Conservation (phyloP, 2,329 filamentous ascomycete species). For the Grosmannia serpens region DNA sequence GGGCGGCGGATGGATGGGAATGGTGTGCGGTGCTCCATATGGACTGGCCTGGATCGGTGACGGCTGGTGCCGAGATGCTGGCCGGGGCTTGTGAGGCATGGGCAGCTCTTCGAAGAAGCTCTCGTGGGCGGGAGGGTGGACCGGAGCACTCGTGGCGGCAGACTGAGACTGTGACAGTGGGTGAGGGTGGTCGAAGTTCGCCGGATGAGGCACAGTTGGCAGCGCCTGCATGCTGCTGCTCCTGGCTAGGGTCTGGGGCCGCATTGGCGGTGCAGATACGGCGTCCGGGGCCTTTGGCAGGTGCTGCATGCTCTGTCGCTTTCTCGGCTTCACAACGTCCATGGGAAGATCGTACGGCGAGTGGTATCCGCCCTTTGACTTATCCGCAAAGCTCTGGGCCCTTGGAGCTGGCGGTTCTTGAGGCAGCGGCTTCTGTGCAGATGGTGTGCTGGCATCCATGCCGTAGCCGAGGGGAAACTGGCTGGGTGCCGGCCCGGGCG, state of each 20-base stretch:
- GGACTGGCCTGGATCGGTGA: constrained; percentile 30
- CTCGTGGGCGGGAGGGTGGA: constrained; percentile 24
- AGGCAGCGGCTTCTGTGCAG: constrained; percentile 20
- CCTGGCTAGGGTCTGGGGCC: constrained; percentile 40
- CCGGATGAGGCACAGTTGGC: constrained; percentile 8
- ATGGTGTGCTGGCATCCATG: constrained; percentile 3
- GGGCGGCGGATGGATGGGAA: not conserved
- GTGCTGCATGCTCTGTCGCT: constrained; percentile 49
- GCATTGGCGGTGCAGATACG: constrained; percentile 28
- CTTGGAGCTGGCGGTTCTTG: constrained; percentile 21
- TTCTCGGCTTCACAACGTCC: constrained; percentile 63
- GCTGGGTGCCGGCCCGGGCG: not conserved
- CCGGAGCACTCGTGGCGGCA: constrained; percentile 1
- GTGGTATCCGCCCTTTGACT: constrained; percentile 80
- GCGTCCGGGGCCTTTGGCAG: constrained; percentile 32
- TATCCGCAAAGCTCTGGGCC: constrained; percentile 78
- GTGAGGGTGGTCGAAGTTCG: not conserved
- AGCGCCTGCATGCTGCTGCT: constrained; percentile 47
- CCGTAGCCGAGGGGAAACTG: constrained; percentile 8
- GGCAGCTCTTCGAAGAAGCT: constrained; percentile 75
- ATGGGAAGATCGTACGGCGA: constrained; percentile 94
- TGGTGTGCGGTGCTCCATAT: constrained; percentile 17
- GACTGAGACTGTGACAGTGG: not conserved
- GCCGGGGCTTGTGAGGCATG: constrained; percentile 47
- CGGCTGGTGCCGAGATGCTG: constrained; percentile 40